These are phyloP conservation scores for Macrolepiota fuliginosa DNA, from an alignment of 768 basidiomycete genomes.

Conservation along the genomic window DNA sequence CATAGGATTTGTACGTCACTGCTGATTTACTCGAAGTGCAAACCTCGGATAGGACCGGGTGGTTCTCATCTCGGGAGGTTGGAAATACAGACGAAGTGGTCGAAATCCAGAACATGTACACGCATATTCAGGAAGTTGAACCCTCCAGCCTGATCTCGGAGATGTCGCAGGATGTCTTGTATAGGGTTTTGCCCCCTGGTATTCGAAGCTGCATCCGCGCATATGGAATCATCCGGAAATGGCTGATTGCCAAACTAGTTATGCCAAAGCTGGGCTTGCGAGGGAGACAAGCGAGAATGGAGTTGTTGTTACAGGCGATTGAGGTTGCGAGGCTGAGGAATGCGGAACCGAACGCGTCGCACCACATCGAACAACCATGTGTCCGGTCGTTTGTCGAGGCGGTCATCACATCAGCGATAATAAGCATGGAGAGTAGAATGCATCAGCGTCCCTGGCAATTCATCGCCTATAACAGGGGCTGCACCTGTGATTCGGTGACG, in stretches of 20 bases:
- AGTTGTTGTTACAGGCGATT: conserved; percentile 65
- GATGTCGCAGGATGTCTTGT: conserved; percentile 64
- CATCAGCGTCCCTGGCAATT: conserved; percentile 79
- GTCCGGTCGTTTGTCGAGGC: conserved; percentile 82
- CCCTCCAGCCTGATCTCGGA: conserved; percentile 73
- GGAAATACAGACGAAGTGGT: conserved; percentile 53
- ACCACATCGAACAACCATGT: conserved; percentile 55
- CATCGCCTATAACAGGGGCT: conserved; percentile 61
- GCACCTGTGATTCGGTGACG: conserved; percentile 57
- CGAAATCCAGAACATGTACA: conserved; percentile 80
- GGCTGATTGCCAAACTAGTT: conserved; percentile 70
- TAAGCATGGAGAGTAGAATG: conserved; percentile 77
- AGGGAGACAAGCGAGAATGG: conserved; percentile 69
- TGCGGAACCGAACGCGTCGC: conserved; percentile 33
- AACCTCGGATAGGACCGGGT: conserved; percentile 73
- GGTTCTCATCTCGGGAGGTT: conserved; percentile 67
- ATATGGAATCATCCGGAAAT: conserved; percentile 74
- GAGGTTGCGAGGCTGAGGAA: conserved; percentile 71
- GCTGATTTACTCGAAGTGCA: conserved; percentile 82
- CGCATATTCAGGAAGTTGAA: conserved; percentile 68
- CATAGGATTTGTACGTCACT: conserved; percentile 73
- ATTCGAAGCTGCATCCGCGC: conserved; percentile 77
- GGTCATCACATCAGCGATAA: conserved; percentile 68
- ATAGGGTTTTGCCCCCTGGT: conserved; percentile 72
- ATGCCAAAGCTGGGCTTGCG: conserved; percentile 62